phyloP scores from a whole-genome alignment of 2,329 filamentous ascomycete species.

The Helicocarpus griseus region DNA sequence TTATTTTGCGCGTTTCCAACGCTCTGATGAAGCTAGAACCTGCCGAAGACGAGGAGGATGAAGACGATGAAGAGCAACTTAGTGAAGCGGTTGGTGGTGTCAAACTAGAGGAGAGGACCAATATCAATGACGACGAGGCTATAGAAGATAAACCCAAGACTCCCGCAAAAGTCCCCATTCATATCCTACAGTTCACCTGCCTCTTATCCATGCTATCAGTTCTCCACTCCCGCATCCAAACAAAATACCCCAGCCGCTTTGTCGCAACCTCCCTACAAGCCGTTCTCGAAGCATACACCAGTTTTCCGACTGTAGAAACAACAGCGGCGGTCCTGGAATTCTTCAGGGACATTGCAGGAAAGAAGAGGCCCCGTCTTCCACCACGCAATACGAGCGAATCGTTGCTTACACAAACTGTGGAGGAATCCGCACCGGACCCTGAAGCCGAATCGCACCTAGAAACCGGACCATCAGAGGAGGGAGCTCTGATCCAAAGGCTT shows the following conservation, averaged over 20 bases:
- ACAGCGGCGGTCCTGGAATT: constrained; percentile 49
- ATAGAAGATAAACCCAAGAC: constrained; percentile 5
- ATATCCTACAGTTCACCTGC: constrained; percentile 33
- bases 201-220: constrained; percentile 44
- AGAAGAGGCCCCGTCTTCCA: constrained; percentile 50
- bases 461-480: constrained; percentile 39
- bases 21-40: constrained; percentile 49
- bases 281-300: constrained; percentile 49
- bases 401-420: constrained; percentile 22
- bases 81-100: constrained; percentile 10
- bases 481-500: constrained; percentile 42
- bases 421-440: constrained; percentile 44
- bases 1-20: constrained; percentile 55
- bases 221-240: constrained; percentile 52
- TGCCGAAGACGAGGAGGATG: constrained; percentile 24
- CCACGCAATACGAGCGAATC: constrained; percentile 46
- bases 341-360: constrained; percentile 47
- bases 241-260: constrained; percentile 55
- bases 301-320: constrained; percentile 46
- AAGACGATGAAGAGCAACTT: constrained; percentile 21
- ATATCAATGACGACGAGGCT: constrained; percentile 12
- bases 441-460: constrained; percentile 42
- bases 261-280: constrained; percentile 55
- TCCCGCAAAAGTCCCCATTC: constrained; percentile 14
- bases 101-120: constrained; percentile 10